Base-by-base conservation (phyloP, 2,329 filamentous ascomycete species). In the Monosporascus sp. region DNA sequence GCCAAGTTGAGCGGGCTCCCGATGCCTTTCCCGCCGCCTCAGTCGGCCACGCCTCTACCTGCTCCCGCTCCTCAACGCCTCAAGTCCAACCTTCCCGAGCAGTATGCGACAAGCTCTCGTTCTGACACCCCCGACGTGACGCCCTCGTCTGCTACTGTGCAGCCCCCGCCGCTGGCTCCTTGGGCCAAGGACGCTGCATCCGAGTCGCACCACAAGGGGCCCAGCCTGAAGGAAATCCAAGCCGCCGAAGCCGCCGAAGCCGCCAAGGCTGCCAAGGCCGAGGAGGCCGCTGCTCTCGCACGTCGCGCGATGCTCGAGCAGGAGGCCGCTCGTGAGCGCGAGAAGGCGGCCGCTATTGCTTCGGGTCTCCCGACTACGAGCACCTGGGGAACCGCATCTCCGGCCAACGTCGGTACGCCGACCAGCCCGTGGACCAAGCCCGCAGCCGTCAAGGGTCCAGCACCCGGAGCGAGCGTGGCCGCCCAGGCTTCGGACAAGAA, bases 141-240 rank as follows among this genome's bases (percentile, higher is more conserved):
- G 5, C 72, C 68, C 44, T 65, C 68, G 51, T 68, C 63, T 24
- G 66, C 66, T 5, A 67, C 71, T 1, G 66, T 71, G 9, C 76
- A 79, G 58, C 78, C 81, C 2, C 83, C 91, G 4, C 90, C 93
- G 0, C 75, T 97, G 60, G 94, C 94, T 0, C 94, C 94, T 0
- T 99, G 94, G 94, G 94, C 94, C 5, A 94, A 94, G 69, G 91
- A 97, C 59, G 81, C 82, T 3, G 87, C 88, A 48, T 74, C 78
- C 5, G 79, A 84, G 55, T 74, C 80, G 24, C 84, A 89, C 41
- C 84, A 89, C 41, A 95, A 89, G 70, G 92, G 91, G 0, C 94
- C 93, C 2, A 97, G 92, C 55, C 76, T 99, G 58, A 96, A 91
- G 73, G 92, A 99, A 67, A 99, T 99, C 24, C 94, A 99, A 70